A percentile compares a stretch with the other conserved stretches of the same genome.
Conservation (phyloP, 148 eudicot genomes). For the Fallopia convolvulus region DNA sequence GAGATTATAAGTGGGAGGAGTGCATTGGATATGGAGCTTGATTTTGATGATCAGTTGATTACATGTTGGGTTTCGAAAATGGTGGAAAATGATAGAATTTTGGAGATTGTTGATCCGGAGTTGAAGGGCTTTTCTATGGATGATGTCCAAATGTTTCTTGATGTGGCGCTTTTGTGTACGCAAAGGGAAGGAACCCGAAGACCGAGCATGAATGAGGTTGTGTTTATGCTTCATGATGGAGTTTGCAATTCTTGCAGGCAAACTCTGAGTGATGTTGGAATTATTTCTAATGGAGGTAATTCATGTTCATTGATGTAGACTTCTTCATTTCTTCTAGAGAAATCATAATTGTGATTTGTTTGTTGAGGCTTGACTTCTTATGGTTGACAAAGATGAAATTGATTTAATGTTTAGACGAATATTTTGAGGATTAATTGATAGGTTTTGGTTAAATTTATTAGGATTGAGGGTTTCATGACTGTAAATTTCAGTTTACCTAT, state of each 20-base stretch:
- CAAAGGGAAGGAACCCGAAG: not conserved
- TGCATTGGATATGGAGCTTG: not conserved
- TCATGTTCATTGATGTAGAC: not conserved
- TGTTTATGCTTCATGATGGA: slow-evolving; percentile 4
- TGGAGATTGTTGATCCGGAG: not conserved
- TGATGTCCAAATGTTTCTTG: not conserved
- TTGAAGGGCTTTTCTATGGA: not conserved
- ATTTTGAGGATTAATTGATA: no score
- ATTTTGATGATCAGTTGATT: not conserved
- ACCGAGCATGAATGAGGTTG: not conserved
- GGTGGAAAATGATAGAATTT: not conserved
- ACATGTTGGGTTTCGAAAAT: not conserved
- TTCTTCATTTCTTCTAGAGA: not conserved
- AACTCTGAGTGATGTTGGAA: not conserved
- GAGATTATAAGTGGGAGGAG: not conserved
- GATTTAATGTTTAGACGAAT: no score
- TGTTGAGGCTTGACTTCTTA: no score
- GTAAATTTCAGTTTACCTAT: not conserved
- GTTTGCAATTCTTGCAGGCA: not conserved
- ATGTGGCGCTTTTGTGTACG: not conserved
- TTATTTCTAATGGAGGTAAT: not conserved
- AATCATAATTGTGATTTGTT: no score
- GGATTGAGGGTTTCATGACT: not conserved
- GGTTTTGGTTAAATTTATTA: not conserved
- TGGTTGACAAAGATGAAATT: no score